Conservation (phyloP, 805 yeast species). For the Zygosaccharomyces pseudorouxii region DNA sequence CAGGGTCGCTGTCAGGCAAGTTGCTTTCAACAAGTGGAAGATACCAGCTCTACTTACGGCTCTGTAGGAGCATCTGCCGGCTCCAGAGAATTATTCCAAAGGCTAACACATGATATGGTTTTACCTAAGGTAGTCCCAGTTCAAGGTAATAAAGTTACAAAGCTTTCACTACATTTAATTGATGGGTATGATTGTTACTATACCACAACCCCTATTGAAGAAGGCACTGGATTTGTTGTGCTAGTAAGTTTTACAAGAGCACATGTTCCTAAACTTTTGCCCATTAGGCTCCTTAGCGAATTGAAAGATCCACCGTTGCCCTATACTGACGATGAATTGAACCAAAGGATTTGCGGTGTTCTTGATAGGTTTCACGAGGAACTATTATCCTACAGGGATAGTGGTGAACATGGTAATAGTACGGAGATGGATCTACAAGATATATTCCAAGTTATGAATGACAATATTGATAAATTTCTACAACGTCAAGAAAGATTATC, state of each 20-base stretch:
- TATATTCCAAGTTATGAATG: conserved; percentile 36
- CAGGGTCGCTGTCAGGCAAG: conserved; percentile 22
- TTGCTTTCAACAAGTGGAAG: conserved; percentile 20
- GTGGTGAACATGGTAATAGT: conserved; percentile 19
- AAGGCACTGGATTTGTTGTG: conserved; percentile 13
- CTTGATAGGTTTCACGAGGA: conserved; percentile 32
- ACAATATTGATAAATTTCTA: conserved; percentile 44
- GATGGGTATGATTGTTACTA: conserved; percentile 36
- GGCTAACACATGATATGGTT: conserved; percentile 29
- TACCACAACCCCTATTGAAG: conserved; percentile 19
- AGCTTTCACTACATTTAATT: conserved; percentile 28
- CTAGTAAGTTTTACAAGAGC: conserved; percentile 27
- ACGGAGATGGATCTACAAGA: conserved; percentile 32
- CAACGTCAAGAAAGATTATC: conserved; percentile 76
- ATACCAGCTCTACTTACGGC: conserved; percentile 20
- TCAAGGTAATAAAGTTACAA: conserved; percentile 34
- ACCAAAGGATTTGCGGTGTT: conserved; percentile 24
- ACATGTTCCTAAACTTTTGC: conserved; percentile 31
- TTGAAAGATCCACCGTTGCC: conserved; percentile 22
- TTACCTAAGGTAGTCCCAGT: conserved; percentile 30
- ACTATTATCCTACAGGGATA: conserved; percentile 23
- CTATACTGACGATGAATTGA: conserved; percentile 23
- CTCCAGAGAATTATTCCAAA: conserved; percentile 24
- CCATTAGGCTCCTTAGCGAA: conserved; percentile 32
- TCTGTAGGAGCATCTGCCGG: conserved; percentile 19